These are phyloP conservation scores for Cyanodermella asteris DNA, from an alignment of 2,329 filamentous ascomycete genomes.

Conservation along the genomic window DNA sequence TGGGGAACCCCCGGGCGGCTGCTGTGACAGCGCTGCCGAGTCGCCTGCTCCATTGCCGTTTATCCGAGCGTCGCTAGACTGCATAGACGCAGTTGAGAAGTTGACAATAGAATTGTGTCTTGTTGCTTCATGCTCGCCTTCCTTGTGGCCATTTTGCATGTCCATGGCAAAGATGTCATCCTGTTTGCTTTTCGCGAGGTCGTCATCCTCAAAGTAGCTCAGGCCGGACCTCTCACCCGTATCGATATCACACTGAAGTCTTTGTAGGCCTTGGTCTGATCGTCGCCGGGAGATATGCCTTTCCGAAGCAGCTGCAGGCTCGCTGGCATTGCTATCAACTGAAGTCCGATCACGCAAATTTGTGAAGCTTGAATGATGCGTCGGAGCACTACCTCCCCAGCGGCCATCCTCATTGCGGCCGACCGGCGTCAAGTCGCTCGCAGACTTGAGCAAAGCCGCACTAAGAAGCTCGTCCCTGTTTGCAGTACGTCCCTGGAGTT, in stretches of 20 bases:
- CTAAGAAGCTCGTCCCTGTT: too few relatives aligned
- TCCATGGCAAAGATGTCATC: constrained; percentile 52
- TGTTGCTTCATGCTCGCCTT: neutral
- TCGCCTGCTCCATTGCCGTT: too few relatives aligned
- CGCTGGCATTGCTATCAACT: too few relatives aligned
- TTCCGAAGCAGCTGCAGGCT: too few relatives aligned
- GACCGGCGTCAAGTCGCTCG: too few relatives aligned
- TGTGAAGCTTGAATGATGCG: too few relatives aligned
- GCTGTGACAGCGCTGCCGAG: neutral
- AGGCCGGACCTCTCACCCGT: constrained; percentile 49
- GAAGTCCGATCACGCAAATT: too few relatives aligned
- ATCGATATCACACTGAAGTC: constrained; percentile 49
- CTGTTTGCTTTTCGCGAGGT: constrained; percentile 58
- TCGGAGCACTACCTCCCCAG: too few relatives aligned
- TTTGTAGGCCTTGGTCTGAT: constrained; percentile 63
- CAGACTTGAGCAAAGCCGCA: too few relatives aligned
- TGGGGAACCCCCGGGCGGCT: neutral
- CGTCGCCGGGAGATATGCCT: constrained; percentile 42
- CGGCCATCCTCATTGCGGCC: too few relatives aligned
- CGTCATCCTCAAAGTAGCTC: constrained; percentile 80
- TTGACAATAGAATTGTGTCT: neutral
- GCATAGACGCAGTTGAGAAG: neutral
- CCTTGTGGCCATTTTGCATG: constrained; percentile 9
- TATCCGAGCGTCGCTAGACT: neutral
- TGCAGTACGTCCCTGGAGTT: too few relatives aligned